Conservation (phyloP, 371 early-diverging fungal species). For the Fennellomyces sp. region DNA sequence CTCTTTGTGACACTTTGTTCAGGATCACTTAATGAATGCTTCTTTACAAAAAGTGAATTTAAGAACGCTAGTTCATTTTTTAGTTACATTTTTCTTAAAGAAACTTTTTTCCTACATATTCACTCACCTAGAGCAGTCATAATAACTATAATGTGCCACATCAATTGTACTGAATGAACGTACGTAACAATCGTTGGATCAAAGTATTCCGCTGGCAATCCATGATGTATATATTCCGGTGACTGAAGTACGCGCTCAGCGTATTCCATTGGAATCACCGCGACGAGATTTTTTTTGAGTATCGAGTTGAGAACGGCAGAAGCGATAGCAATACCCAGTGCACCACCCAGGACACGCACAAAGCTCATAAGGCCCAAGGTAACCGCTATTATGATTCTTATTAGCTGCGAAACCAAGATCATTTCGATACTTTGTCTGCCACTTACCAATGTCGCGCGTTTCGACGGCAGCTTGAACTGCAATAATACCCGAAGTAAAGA, state of each 20-base stretch:
- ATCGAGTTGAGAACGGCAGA: slow-evolving; percentile 40
- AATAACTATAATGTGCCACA: slow-evolving; percentile 44
- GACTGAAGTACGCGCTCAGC: slow-evolving; percentile 26
- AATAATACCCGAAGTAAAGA: slow-evolving; percentile 49
- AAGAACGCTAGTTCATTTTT: slow-evolving; percentile 5
- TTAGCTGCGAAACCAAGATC: too few relatives aligned
- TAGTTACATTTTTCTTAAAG: neutral
- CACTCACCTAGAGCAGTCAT: slow-evolving; percentile 32
- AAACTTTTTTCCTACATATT: neutral
- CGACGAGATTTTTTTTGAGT: slow-evolving; percentile 25
- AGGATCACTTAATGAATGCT: slow-evolving; percentile 2
- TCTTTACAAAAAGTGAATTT: slow-evolving; percentile 10
- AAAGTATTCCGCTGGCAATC: slow-evolving; percentile 36
- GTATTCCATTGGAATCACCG: slow-evolving; percentile 27
- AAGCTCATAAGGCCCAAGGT: slow-evolving; percentile 51
- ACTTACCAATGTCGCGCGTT: slow-evolving; percentile 37
- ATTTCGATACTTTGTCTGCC: too few relatives aligned
- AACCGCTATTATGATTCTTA: too few relatives aligned
- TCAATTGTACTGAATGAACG: slow-evolving; percentile 26
- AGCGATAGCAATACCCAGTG: slow-evolving; percentile 48
- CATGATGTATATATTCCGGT: slow-evolving; percentile 37
- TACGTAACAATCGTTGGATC: slow-evolving; percentile 23
- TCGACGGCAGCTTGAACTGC: slow-evolving; percentile 47
- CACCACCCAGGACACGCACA: slow-evolving; percentile 48
- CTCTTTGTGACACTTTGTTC: too few relatives aligned